phyloP scores from a whole-genome alignment of 2,329 filamentous ascomycete species.

The Paracoccidioides brasiliensis region DNA sequence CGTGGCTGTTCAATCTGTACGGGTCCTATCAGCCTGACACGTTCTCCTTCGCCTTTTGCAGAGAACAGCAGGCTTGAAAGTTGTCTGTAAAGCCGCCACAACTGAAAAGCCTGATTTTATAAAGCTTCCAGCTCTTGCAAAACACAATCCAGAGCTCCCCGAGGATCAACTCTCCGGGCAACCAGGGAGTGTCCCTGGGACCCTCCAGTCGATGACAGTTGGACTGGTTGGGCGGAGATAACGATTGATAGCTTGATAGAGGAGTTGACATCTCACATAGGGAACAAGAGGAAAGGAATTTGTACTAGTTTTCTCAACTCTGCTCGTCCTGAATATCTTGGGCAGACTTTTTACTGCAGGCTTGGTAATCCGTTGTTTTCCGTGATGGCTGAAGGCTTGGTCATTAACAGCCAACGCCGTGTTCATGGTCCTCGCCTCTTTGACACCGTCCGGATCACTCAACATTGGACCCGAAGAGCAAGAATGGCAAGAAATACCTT shows the following conservation, averaged over 20 bases:
- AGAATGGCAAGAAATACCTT: conserved; percentile 2
- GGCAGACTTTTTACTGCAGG: background rate
- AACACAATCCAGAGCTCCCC: background rate
- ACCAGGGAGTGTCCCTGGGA: background rate
- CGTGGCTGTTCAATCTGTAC: conserved; percentile 1
- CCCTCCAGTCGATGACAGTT: background rate
- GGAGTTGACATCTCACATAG: background rate
- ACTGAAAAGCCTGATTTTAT: conserved; percentile 2
- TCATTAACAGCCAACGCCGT: background rate
- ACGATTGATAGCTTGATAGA: conserved; percentile 1
- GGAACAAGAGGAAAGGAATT: too few relatives aligned
- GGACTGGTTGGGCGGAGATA: conserved; percentile 3
- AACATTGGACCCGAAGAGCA: background rate
- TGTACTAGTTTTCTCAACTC: too few relatives aligned
- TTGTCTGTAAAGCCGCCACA: conserved; percentile 5
- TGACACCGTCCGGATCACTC: background rate
- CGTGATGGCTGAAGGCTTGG: background rate
- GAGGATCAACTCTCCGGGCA: conserved; percentile 1
- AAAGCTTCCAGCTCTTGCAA: background rate
- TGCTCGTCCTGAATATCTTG: too few relatives aligned
- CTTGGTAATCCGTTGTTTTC: background rate
- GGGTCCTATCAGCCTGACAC: background rate
- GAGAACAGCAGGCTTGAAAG: conserved; percentile 2
- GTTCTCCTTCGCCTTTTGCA: conserved; percentile 4
- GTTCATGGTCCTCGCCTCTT: conserved; percentile 2